Percentiles rank a stretch among this genome's conserved stretches.
phyloP scores from a whole-genome alignment of 441 rosid species.

The Euphorbia corollata region DNA sequence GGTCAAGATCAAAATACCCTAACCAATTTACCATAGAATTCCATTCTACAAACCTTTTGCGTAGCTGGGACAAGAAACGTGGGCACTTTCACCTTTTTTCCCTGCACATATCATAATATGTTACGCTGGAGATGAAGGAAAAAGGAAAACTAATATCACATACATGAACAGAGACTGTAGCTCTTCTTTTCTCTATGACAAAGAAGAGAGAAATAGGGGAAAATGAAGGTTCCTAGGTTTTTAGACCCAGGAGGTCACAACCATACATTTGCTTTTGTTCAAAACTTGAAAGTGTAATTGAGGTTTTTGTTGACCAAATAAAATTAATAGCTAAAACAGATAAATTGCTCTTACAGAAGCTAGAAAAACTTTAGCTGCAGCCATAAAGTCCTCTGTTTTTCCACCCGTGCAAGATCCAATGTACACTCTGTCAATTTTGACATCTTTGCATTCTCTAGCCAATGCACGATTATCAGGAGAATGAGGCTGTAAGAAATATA shows the following conservation, averaged over 20 bases:
- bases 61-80: constrained; percentile 98
- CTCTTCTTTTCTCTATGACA: background rate
- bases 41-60: constrained; percentile 52
- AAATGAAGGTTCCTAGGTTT: background rate
- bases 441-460: constrained; percentile 98
- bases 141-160: background rate
- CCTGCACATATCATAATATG: constrained; percentile 40
- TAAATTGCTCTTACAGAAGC: constrained; percentile 54
- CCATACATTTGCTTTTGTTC: background rate
- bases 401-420: constrained; percentile 99
- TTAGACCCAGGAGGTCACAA: background rate
- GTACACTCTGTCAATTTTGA: constrained; percentile 92
- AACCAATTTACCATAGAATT: background rate
- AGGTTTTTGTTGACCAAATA: background rate
- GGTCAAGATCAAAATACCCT: background rate
- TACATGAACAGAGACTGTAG: background rate
- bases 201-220: background rate
- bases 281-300: background rate
- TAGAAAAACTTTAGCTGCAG: constrained; percentile 80
- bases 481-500: constrained; percentile 59
- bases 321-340: background rate
- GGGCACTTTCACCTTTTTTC: constrained; percentile 86
- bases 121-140: background rate
- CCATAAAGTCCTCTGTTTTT: constrained; percentile 88
- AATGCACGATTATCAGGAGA: constrained; percentile 95